A percentile compares a stretch with the other conserved stretches of the same genome.
Evolutionary conservation across 192 early-diverging fungal genomes (phyloP).

Genomic region (Gaertneriomyces sp.): DNA sequence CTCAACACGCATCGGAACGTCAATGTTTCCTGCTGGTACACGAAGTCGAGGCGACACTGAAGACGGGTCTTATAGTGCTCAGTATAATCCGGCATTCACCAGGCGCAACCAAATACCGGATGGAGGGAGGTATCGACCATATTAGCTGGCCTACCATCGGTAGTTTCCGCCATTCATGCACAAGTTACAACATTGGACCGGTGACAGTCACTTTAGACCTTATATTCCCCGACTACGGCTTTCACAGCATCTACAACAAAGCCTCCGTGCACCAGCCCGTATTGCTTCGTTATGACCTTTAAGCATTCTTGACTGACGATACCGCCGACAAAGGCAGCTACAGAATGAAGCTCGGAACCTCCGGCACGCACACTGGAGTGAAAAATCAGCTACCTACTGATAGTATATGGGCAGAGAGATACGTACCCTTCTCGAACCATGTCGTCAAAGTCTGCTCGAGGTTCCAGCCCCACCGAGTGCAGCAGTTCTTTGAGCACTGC

Average conservation of each 20-base stretch:
- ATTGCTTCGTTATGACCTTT: slow-evolving; percentile 94
- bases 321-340: slow-evolving; percentile 83
- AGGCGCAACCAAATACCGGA: too few relatives aligned
- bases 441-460: slow-evolving; percentile 41
- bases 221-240: too few relatives aligned
- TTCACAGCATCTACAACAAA: background rate
- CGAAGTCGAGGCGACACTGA: too few relatives aligned
- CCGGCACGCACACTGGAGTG: slow-evolving; percentile 55
- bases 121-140: too few relatives aligned
- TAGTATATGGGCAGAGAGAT: background rate
- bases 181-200: too few relatives aligned
- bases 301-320: slow-evolving; percentile 90
- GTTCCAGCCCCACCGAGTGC: background rate
- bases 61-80: too few relatives aligned
- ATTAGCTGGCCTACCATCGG: too few relatives aligned
- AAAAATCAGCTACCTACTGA: background rate
- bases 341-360: slow-evolving; percentile 72
- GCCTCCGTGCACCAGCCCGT: slow-evolving; percentile 56
- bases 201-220: too few relatives aligned
- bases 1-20: too few relatives aligned
- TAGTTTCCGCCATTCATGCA: too few relatives aligned
- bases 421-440: slow-evolving; percentile 65
- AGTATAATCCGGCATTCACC: too few relatives aligned
- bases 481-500: background rate
- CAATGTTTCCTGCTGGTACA: too few relatives aligned